Evolutionary conservation across 1,284 basidiomycete genomes (phyloP).

Genomic region (Cryptococcus sp.): DNA sequence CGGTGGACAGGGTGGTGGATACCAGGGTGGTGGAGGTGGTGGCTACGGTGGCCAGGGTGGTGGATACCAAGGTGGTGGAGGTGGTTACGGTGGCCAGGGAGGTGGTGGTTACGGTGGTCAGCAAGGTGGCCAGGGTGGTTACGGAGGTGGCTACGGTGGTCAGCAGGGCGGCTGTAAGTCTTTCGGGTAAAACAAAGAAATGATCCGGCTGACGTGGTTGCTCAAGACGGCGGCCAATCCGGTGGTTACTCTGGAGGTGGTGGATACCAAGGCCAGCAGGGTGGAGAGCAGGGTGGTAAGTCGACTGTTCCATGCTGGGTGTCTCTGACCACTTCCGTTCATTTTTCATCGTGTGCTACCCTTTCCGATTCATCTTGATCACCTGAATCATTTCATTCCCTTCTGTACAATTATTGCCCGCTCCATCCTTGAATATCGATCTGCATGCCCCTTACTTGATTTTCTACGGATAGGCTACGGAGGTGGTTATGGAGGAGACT

Average conservation of each 20-base stretch:
- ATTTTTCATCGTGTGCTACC: not conserved
- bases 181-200: no score
- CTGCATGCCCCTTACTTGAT: no score
- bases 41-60: conserved; percentile 40
- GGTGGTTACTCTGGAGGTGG: no score
- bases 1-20: conserved; percentile 9
- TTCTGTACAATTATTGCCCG: not conserved
- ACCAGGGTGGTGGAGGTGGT: conserved; percentile 21
- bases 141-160: conserved; percentile 2
- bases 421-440: no score
- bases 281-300: conserved; percentile 14
- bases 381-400: not conserved
- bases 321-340: not conserved
- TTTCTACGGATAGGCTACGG: not conserved
- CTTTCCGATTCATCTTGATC: not conserved
- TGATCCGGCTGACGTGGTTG: no score
- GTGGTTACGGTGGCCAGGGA: conserved; percentile 7
- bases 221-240: no score
- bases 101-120: conserved; percentile 29
- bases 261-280: not conserved
- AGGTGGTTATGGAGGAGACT: conserved; percentile 1
- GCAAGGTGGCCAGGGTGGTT: conserved; percentile 9
- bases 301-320: conserved; percentile 1
- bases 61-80: conserved; percentile 35
- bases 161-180: conserved; percentile 3